Percentiles rank a stretch among this genome's conserved stretches.
These are phyloP conservation scores for Punica granatum DNA, from an alignment of 345 rosid genomes.

Conservation along the genomic window DNA sequence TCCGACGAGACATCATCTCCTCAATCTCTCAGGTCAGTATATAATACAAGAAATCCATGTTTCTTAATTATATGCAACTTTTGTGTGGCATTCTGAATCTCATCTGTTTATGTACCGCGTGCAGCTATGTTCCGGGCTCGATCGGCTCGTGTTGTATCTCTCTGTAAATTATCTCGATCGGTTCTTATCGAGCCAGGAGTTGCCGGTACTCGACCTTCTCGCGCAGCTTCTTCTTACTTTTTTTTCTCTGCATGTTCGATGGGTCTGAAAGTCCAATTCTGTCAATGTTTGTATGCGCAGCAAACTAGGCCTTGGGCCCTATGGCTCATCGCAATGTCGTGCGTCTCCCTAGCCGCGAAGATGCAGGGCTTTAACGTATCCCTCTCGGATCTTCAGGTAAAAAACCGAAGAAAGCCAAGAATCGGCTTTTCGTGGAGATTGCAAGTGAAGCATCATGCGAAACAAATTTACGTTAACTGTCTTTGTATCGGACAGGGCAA, in stretches of 20 bases:
- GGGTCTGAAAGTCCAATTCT: background rate
- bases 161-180: conserved; percentile 79
- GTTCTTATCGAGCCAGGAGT: conserved; percentile 50
- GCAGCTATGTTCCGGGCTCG: conserved; percentile 32
- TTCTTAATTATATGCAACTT: background rate
- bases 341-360: conserved; percentile 66
- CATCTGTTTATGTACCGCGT: background rate
- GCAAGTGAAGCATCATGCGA: background rate
- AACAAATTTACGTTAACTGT: background rate
- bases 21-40: conserved; percentile 37
- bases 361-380: conserved; percentile 45
- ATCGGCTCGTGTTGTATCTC: conserved; percentile 50
- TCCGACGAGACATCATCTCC: conserved; percentile 39
- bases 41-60: background rate
- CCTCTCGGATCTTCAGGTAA: conserved; percentile 39
- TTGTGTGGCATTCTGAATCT: background rate
- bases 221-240: background rate
- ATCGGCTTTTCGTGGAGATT: background rate
- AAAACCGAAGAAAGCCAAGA: background rate
- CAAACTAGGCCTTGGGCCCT: conserved; percentile 43
- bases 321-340: conserved; percentile 57
- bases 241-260: background rate
- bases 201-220: conserved; percentile 32
- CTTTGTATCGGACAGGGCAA: conserved; percentile 23
- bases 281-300: conserved; percentile 2